Base-by-base conservation (phyloP, 345 rosid species). In the Geranium brycei region DNA sequence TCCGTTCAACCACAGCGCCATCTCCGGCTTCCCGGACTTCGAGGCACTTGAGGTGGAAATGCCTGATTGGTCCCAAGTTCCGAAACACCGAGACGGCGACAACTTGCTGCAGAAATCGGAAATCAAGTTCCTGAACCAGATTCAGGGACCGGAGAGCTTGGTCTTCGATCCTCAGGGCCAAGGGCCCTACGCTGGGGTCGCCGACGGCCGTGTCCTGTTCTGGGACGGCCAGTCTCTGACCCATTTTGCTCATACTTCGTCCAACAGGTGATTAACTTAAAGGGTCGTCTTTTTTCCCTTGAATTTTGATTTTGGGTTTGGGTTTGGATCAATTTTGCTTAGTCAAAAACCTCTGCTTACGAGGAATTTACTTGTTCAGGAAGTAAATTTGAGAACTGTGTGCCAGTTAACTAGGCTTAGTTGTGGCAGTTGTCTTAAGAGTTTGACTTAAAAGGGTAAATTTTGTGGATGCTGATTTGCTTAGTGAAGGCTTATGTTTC, bases 141-240 rank as follows among this genome's bases (percentile, higher is more conserved):
- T 89, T 68, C 98, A 92, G 70, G 98, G 98, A 17, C 98, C 98
- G 3, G 98, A 92, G 79, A 92, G 98, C 78, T 53, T 92, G 57
- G 87, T 87, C 5, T 92, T 92, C 70, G 95, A 92, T 66, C 83
- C 89, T 7, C 88, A 64, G 28, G 95, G 96, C 40, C 88, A 93
- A n/a, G 98, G 96, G 5, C 96, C 96, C 12, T 92, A 89, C 65
- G 83, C 96, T 0, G 98, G 96, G 28, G 84, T 92, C 32, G 98
- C 98, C 57, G 96, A 89, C 72, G 98, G 98, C 5, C 76, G 96
- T 35, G 67, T 92, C 40, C 35, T 92, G 62, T 83, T 89, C 69
- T 87, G 92, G 92, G 68, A 89, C 64, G 96, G 98, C 19, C 59
- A 64, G 4, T 76, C 82, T 4, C 89, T 89, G 95, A 73, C 3